Evolutionary conservation across 2,329 filamentous ascomycete species (phyloP).

Genomic region (Hymenotorrendiella dingleyae): DNA sequence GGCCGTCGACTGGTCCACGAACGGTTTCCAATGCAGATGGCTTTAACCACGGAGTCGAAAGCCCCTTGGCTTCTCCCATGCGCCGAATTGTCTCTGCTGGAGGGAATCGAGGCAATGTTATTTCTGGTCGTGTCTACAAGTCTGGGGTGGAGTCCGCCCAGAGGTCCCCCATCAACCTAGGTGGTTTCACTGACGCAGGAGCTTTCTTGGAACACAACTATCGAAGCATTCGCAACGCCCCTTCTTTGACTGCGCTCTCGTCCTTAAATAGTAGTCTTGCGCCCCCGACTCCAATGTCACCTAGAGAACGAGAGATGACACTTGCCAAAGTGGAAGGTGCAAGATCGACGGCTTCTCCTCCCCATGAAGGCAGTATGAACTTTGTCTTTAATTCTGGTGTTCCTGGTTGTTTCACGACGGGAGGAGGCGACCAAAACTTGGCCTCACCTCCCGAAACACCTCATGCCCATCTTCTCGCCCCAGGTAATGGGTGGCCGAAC

Average conservation of each 20-base stretch:
- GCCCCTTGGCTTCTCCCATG: constrained; percentile 28
- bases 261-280: constrained; percentile 28
- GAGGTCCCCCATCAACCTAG: constrained; percentile 27
- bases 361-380: constrained; percentile 17
- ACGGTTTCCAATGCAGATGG: constrained; percentile 29
- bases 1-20: constrained; percentile 25
- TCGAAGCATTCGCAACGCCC: constrained; percentile 19
- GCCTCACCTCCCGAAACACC: constrained; percentile 29
- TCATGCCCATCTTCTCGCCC: constrained; percentile 17
- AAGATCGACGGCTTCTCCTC: constrained; percentile 24
- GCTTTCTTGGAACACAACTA: constrained; percentile 27
- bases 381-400: constrained; percentile 21
- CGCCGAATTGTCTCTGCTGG: constrained; percentile 29
- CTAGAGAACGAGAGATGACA: constrained; percentile 24
- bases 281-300: constrained; percentile 30
- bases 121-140: constrained; percentile 27
- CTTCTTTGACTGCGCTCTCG: constrained; percentile 20
- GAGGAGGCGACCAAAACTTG: constrained; percentile 22
- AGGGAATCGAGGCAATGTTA: constrained; percentile 23
- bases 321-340: constrained; percentile 19
- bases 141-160: constrained; percentile 27
- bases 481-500: constrained; percentile 13
- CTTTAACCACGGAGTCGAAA: constrained; percentile 23
- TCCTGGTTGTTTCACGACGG: constrained; percentile 18
- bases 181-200: constrained; percentile 22